A percentile compares a stretch with the other conserved stretches of the same genome.
Conservation (phyloP, 2,329 filamentous ascomycete species). For the Diaporthe vaccinii region DNA sequence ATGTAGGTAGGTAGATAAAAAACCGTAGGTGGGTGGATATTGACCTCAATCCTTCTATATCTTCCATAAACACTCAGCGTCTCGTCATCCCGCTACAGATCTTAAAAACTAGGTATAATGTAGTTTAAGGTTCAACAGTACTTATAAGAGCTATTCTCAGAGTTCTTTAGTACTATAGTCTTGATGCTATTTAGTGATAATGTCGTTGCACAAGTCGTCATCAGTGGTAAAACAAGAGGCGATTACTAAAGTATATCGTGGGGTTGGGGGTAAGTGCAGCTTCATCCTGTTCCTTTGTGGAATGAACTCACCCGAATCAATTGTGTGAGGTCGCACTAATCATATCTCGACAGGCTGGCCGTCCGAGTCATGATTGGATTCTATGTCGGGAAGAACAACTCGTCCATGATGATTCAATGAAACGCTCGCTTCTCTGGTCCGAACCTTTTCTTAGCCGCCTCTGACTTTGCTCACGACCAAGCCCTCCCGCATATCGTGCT, state of each 20-base stretch:
- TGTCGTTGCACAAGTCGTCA: slow-evolving; percentile 76
- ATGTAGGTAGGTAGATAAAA: no score
- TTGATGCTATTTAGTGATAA: slow-evolving; percentile 79
- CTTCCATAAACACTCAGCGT: rapidly evolving
- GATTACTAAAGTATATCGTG: slow-evolving; percentile 64
- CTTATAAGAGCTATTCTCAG: no score
- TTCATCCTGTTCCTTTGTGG: neutral
- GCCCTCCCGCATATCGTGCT: slow-evolving; percentile 17
- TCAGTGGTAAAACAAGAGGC: slow-evolving; percentile 65
- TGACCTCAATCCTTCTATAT: no score
- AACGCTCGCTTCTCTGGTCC: no score
- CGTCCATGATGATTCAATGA: no score
- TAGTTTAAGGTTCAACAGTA: no score
- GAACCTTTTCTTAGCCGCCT: no score
- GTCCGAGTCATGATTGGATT: slow-evolving; percentile 79
- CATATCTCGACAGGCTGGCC: slow-evolving; percentile 62
- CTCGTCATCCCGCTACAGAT: neutral
- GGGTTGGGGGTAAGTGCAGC: slow-evolving; percentile 61
- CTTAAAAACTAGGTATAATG: no score
- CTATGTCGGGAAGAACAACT: slow-evolving; percentile 69
- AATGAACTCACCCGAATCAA: no score
- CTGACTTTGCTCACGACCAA: slow-evolving; percentile 4
- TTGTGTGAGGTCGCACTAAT: neutral
- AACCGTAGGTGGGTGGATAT: no score
- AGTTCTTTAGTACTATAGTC: no score